These are phyloP conservation scores for Fonsecaea erecta DNA, from an alignment of 2,329 filamentous ascomycete species.

Conservation along the genomic window DNA sequence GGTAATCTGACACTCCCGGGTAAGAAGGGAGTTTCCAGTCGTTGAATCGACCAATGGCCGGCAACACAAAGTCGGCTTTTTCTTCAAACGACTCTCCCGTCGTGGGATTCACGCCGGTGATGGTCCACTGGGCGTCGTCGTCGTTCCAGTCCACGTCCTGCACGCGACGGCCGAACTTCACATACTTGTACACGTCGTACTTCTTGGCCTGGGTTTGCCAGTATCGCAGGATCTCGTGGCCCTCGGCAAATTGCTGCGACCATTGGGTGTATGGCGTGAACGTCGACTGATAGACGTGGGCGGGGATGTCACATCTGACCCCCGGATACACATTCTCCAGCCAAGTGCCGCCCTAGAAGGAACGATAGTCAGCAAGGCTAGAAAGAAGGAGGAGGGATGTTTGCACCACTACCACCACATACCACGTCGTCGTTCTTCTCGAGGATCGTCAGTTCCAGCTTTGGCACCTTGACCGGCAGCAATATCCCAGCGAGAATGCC, in stretches of 20 bases:
- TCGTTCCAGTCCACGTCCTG: conserved; percentile 62
- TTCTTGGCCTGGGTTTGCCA: conserved; percentile 33
- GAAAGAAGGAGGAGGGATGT: background rate
- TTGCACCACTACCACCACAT: conserved; percentile 10
- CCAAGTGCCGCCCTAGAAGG: conserved; percentile 41
- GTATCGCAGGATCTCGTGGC: conserved; percentile 36
- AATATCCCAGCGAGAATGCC: conserved; percentile 47
- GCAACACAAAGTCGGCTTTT: conserved; percentile 59
- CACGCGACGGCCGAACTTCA: conserved; percentile 62
- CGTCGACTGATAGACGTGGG: conserved; percentile 37
- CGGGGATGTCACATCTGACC: conserved; percentile 38
- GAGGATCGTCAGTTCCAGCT: conserved; percentile 35
- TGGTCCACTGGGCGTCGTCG: conserved; percentile 38
- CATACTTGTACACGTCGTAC: conserved; percentile 57
- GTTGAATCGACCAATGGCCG: conserved; percentile 61
- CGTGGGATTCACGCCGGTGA: conserved; percentile 22
- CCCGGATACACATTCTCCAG: conserved; percentile 42
- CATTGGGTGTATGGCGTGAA: conserved; percentile 37
- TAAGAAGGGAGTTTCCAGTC: conserved; percentile 40
- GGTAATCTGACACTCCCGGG: conserved; percentile 40
- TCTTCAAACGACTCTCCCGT: conserved; percentile 35
- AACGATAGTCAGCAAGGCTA: background rate
- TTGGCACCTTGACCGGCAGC: conserved; percentile 45
- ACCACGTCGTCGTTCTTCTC: conserved; percentile 36
- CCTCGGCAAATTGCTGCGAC: conserved; percentile 34